Conservation (phyloP, 805 yeast genomes). For the Kodamaea restingae region DNA sequence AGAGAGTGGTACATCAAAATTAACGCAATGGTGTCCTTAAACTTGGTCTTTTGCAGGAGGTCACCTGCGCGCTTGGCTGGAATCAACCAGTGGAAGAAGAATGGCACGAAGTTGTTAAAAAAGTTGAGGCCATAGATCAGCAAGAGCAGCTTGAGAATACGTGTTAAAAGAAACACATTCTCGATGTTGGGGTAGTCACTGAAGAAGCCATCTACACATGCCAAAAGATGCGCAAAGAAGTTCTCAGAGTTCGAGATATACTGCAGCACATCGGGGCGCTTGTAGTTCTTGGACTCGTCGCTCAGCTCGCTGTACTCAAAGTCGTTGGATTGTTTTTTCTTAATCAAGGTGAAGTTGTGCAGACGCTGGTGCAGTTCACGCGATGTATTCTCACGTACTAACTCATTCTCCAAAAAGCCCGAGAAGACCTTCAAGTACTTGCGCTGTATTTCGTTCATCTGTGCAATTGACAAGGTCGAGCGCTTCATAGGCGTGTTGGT, state of each 20-base stretch:
- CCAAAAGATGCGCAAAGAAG: constrained; percentile 36
- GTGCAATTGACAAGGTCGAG: constrained; percentile 17
- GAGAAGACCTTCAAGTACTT: constrained; percentile 38
- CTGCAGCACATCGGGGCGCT: constrained; percentile 40
- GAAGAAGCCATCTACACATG: constrained; percentile 32
- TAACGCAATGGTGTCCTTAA: constrained; percentile 34
- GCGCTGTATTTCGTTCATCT: constrained; percentile 31
- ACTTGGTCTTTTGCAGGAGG: constrained; percentile 12
- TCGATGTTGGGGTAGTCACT: constrained; percentile 20
- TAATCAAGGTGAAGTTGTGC: constrained; percentile 7
- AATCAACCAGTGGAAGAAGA: constrained; percentile 42
- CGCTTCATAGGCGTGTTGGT: constrained; percentile 5
- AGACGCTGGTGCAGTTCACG: background rate
- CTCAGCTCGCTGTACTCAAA: constrained; percentile 14
- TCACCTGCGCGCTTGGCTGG: constrained; percentile 12
- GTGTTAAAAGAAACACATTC: constrained; percentile 20
- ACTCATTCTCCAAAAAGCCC: constrained; percentile 32
- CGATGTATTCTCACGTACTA: constrained; percentile 13
- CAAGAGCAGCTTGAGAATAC: constrained; percentile 19
- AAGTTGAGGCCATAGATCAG: constrained; percentile 45
- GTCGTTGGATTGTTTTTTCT: constrained; percentile 11
- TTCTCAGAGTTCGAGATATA: constrained; percentile 41
- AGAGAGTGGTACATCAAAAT: constrained; percentile 23
- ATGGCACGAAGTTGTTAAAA: constrained; percentile 42
- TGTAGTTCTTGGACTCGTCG: constrained; percentile 15